Base-by-base conservation (phyloP, 345 rosid genomes). In the Punica granatum region DNA sequence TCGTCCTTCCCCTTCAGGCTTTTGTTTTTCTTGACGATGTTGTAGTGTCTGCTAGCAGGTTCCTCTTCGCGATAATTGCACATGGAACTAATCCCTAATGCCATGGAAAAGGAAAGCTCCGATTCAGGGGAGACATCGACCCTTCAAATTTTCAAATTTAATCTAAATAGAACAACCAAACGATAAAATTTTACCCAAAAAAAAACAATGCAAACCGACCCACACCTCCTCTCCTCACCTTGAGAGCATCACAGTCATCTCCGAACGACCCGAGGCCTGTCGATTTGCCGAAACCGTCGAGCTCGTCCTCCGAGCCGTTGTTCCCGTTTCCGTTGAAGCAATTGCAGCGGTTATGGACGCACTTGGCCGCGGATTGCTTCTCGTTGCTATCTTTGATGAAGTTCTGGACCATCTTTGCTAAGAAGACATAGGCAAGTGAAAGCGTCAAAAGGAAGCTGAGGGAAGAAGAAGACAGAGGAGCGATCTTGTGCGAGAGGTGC, bases 261-360 rank as follows among this genome's bases (percentile, higher is more conserved):
- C 77, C 68, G 0, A 73, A 72, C 37, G 82, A 79, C 54, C 81
- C 41, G 56, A 32, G 63, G 28, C 34, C 70, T 33, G 78, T 65
- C 53, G 67, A 71, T 83, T 63, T 70, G 54, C 63, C 65, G 59
- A 58, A 12, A 15, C 43, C 2, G 61, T 88, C 96, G 46, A 71
- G 72, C 65, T 89, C 98, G 21, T 92, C 98, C 16, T 83, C 98
- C 1, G 98, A 94, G 72, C 85, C 78, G 53, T 86, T 91, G 23
- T 73, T 82, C 37, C 83, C 79, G 75, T 73, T 88, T 21, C 94
- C 81, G 66, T 80, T 82, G 78, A 89, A 85, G 77, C 85, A 83
- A 69, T 79, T 85, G 76, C 92, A 83, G 34, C 90, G 85, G 61
- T 75, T 77, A 42, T 83, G 79, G 49, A 76, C 67, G 42, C 87